Base-by-base conservation (phyloP, 2,329 filamentous ascomycete genomes). In the Apiospora arundinis region DNA sequence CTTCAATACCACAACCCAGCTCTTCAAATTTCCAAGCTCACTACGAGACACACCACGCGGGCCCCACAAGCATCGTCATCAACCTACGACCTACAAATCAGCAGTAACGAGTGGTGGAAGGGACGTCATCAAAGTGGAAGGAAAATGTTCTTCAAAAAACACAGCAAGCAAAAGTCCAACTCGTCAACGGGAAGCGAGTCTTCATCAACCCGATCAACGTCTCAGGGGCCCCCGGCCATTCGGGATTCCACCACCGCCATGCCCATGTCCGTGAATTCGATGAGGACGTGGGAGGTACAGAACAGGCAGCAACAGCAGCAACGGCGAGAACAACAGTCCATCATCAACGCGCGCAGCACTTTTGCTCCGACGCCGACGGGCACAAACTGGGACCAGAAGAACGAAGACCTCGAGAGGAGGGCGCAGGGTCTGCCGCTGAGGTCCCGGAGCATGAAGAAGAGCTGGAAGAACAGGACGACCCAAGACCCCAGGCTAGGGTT, bases 361-460 rank as follows among this genome's bases (percentile, higher is more conserved):
- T 67, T 52, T 45, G 44, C 69, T 12, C 69, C 52, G 37, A 45
- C 69, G 21, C 69, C 52, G 25, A 45, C 60, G 2, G 69, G 60
- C n/a, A 67, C 69, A 14, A 28, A 70, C 2, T 70, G 69, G 69
- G 60, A 70, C 5, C 18, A 49, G 16, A 65, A 37, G 42, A 67
- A 70, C 21, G 60, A 28, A 28, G 68, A 52, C 25, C 69, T 18
- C 52, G 42, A 14, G 40, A 45, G 23, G 21, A 25, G 21, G 5
- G 23, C 12, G 4, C 49, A 40, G 56, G 56, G 56, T 14, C 56
- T 63, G 4, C 56, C 56, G 56, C 11, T 40, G 32, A 21, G 32
- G 56, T 40, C 56, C 32, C 28, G 18, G 32, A 37, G 56, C 12
- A 49, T 40, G 16, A 52, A 70, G 42, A 40, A 67, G 60, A 49